Base-by-base conservation (phyloP, 2,329 filamentous ascomycete genomes). In the Aspergillus clavatus region DNA sequence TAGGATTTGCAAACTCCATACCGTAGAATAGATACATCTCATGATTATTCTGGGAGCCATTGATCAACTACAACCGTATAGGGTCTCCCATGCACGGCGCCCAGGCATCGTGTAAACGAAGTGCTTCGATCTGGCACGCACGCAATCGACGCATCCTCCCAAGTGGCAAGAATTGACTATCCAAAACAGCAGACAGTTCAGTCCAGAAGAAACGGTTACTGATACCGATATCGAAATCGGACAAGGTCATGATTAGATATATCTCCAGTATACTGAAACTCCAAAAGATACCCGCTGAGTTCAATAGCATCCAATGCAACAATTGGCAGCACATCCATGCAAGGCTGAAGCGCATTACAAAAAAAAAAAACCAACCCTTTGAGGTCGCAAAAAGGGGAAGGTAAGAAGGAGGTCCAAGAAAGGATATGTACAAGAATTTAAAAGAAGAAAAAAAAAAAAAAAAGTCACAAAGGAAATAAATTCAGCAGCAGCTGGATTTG, bases 391-490 rank as follows among this genome's bases (percentile, higher is more conserved):
- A 45, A 38, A 19, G 26, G 14, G 29, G 28, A 28, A 5, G 31
- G 31, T 16, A 45, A 49, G 21, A 31, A 40, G 48, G 48, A 47
- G 29, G 46, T 45, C 47, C 43, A 47, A 35, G 11, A 35, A 35
- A 24, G 23, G 8, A 21, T 35, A 35, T 35, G 16, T 35, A 35
- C 31, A 35, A 47, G 46, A 51, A n/a, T n/a, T n/a, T n/a, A n/a
- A n/a, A n/a, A n/a, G n/a, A n/a, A n/a, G n/a, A n/a, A n/a, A n/a
- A 46, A 24, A 26, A 28, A 44, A 40, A 26, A 5, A 38, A 21
- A 36, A 19, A 41, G 33, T 40, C 22, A 55, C 48, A 56, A 52
- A 56, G 42, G 46, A 46, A 49, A 53, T 28, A 36, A 48, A 46
- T 31, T 16, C 42, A 27, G 23, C 28, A 36, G 11, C n/a, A 23